Evolutionary conservation across 768 basidiomycete species (phyloP).

Genomic region (Dendrothele bispora): DNA sequence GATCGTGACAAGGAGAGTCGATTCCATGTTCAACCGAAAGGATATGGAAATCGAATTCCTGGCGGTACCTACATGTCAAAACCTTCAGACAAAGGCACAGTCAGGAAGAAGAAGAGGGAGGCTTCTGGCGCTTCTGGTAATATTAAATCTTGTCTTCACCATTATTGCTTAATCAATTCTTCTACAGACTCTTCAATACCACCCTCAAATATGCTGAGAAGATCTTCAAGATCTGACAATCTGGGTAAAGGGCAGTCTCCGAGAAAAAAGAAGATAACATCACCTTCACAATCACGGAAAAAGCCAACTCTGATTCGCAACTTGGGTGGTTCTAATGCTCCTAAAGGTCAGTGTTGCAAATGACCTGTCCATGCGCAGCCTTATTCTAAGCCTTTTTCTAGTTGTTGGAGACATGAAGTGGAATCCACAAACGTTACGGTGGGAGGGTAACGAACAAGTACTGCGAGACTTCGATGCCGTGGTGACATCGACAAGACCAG

Average conservation of each 20-base stretch:
- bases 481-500: constrained; percentile 85
- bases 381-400: constrained; percentile 31
- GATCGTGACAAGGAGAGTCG: constrained; percentile 80
- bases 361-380: neutral
- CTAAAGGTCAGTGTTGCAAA: constrained; percentile 71
- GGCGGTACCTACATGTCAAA: constrained; percentile 48
- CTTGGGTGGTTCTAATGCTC: constrained; percentile 60
- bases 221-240: constrained; percentile 57
- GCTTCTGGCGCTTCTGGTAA: constrained; percentile 45
- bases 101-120: constrained; percentile 58
- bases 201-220: constrained; percentile 55
- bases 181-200: constrained; percentile 25
- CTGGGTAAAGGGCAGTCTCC: constrained; percentile 35
- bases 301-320: constrained; percentile 91
- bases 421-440: constrained; percentile 87
- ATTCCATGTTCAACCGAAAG: constrained; percentile 75
- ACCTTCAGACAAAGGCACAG: constrained; percentile 52
- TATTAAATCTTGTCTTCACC: constrained; percentile 15
- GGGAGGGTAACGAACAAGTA: constrained; percentile 96
- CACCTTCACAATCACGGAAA: constrained; percentile 51
- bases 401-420: constrained; percentile 97
- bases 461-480: constrained; percentile 90
- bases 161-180: constrained; percentile 2
- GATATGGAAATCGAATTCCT: constrained; percentile 61
- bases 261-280: constrained; percentile 58